Percentiles rank a stretch among this genome's conserved stretches.
Evolutionary conservation across 208 protist genomes (phyloP).

Genomic region (Entamoeba invadens): DNA sequence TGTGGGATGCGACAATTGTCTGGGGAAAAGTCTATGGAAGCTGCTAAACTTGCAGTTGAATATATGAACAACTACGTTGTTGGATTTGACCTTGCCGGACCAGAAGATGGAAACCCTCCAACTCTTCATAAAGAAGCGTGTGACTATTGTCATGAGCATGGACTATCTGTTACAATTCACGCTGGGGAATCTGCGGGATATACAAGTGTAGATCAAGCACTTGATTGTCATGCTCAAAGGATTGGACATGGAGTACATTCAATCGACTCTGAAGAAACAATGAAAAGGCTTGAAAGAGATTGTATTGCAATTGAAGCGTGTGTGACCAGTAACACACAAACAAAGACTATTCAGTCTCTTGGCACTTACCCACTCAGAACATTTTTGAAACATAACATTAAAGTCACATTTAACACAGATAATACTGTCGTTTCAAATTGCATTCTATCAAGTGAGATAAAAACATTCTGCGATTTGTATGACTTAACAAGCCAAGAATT

Average conservation of each 20-base stretch:
- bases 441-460: not conserved
- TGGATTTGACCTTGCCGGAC: slow-evolving; percentile 22
- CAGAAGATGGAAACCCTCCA: slow-evolving; percentile 1
- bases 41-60: not conserved
- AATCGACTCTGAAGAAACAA: not conserved
- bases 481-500: not conserved
- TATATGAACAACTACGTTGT: slow-evolving; percentile 13
- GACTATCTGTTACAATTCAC: slow-evolving; percentile 5
- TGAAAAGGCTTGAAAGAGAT: not conserved
- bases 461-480: not conserved
- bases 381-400: not conserved
- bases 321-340: slow-evolving; percentile 19
- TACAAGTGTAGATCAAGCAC: not conserved
- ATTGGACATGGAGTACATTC: slow-evolving; percentile 20
- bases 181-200: slow-evolving; percentile 10
- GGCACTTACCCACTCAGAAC: not conserved
- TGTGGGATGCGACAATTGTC: not conserved
- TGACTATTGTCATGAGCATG: not conserved
- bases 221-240: not conserved
- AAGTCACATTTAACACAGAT: slow-evolving; percentile 10
- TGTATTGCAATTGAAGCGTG: slow-evolving; percentile 8
- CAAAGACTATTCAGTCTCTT: not conserved
- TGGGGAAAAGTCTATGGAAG: not conserved
- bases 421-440: not conserved
- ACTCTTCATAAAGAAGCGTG: not conserved